These are phyloP conservation scores for Casuarina glauca DNA, from an alignment of 306 rosid species.

Conservation along the genomic window DNA sequence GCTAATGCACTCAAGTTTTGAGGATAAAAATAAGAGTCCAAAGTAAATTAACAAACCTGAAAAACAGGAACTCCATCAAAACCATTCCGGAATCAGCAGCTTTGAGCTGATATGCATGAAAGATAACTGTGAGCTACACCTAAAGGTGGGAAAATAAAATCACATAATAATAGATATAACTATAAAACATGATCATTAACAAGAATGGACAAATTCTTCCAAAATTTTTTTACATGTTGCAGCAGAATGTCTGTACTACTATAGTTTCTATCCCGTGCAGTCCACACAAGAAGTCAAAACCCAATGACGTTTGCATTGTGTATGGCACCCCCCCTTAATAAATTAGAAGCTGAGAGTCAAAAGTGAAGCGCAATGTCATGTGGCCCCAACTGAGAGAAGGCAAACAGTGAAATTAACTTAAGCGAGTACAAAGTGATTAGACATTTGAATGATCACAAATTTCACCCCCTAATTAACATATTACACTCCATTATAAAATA, in stretches of 20 bases:
- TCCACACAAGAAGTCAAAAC: neutral
- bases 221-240: neutral
- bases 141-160: slow-evolving; percentile 15
- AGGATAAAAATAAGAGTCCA: slow-evolving; percentile 17
- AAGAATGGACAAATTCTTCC: slow-evolving; percentile 16
- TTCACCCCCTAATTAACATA: neutral
- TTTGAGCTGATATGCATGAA: slow-evolving; percentile 55
- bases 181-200: neutral
- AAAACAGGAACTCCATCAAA: slow-evolving; percentile 96
- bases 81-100: slow-evolving; percentile 51
- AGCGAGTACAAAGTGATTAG: neutral
- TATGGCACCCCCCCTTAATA: neutral
- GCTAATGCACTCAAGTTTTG: neutral
- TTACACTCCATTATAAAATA: neutral
- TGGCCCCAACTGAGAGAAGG: neutral
- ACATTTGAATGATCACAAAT: neutral
- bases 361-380: neutral
- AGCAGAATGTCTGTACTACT: neutral
- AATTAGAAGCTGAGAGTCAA: neutral
- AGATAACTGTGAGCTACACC: slow-evolving; percentile 20
- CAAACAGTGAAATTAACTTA: neutral
- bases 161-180: neutral
- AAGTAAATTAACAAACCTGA: slow-evolving; percentile 62
- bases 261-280: slow-evolving; percentile 12
- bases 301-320: neutral